Evolutionary conservation across 2,329 filamentous ascomycete genomes (phyloP), one percentile per base, ranked within the genome.

Genomic region (Penicillium sp.): DNA sequence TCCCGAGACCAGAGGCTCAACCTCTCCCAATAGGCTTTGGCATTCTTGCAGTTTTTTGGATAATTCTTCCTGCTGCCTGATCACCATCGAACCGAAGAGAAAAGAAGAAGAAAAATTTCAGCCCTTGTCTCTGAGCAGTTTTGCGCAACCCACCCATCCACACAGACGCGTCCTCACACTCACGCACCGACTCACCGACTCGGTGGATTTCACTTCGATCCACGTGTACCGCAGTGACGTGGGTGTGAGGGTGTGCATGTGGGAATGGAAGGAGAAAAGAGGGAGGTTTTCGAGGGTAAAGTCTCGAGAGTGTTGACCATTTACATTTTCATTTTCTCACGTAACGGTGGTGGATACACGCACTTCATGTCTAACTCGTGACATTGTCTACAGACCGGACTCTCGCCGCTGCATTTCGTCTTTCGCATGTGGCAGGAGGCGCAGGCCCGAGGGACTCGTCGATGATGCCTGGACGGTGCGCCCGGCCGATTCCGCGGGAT

Each of bases 371-470:
- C 63, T 36, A 69, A 56, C 37, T 72, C 67, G 46, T 63, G 60
- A 43, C 71, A 73, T 48, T 72, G 67, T 40, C 64, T 56, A 47
- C 71, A 73, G 32, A 63, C 53, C 3, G 71, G 71, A 9, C 63
- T 64, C 47, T 71, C 67, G 8, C 71, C 71, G 47, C 65, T 69
- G 52, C 71, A 73, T 57, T 73, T 73, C n/a, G 65, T 71, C 53
- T 73, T 73, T 13, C 69, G 59, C 40, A 64, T 61, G 11, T 67
- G 62, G 48, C 71, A 73, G 18, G 69, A 66, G 54, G 72, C 67
- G 42, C 71, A 73, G 11, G 71, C 70, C 39, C 64, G 53, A n/a
- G 64, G 58, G 28, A 66, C 64, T 25, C 65, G 64, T 32, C 62
- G 58, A 49, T 54, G 58, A 47, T 57, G 57, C 36, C 55, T 52